phyloP scores from a whole-genome alignment of 805 yeast species.

The Alloascoidea hylecoeti region DNA sequence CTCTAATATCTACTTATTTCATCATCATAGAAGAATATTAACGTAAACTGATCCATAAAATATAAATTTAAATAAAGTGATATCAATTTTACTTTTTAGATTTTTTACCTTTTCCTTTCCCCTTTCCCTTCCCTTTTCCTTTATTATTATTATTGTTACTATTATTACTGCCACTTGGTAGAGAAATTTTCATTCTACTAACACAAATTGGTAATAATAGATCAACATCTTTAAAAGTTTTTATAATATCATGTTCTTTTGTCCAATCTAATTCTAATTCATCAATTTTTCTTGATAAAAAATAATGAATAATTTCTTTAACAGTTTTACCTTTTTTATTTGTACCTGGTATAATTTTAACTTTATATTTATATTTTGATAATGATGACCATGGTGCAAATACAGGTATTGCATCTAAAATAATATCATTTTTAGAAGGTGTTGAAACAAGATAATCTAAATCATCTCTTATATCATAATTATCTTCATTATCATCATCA shows the following conservation, averaged over 20 bases:
- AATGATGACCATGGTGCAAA: constrained; percentile 91
- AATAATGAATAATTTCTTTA: constrained; percentile 47
- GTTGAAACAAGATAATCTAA: constrained; percentile 21
- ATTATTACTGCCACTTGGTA: constrained; percentile 28
- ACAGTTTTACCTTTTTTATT: constrained; percentile 83
- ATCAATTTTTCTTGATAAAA: constrained; percentile 36
- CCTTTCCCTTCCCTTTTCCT: constrained; percentile 11
- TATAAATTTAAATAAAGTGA: too few relatives aligned
- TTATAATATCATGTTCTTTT: constrained; percentile 42
- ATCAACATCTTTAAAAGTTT: constrained; percentile 47
- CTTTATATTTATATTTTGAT: constrained; percentile 61
- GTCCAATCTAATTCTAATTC: constrained; percentile 59
- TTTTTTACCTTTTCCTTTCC: constrained; percentile 12
- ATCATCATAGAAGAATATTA: too few relatives aligned
- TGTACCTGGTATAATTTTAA: constrained; percentile 67
- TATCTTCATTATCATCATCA: constrained; percentile 17
- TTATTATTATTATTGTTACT: constrained; percentile 10
- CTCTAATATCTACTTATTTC: too few relatives aligned
- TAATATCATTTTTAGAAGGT: constrained; percentile 27
- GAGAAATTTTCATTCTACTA: constrained; percentile 49
- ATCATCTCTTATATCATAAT: constrained; percentile 23
- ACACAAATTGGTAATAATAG: constrained; percentile 55
- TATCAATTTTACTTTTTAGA: too few relatives aligned
- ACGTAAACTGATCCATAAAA: too few relatives aligned
- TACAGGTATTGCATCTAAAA: constrained; percentile 60